Conservation (phyloP, 805 yeast species). For the Tanozyma kutaoensis region DNA sequence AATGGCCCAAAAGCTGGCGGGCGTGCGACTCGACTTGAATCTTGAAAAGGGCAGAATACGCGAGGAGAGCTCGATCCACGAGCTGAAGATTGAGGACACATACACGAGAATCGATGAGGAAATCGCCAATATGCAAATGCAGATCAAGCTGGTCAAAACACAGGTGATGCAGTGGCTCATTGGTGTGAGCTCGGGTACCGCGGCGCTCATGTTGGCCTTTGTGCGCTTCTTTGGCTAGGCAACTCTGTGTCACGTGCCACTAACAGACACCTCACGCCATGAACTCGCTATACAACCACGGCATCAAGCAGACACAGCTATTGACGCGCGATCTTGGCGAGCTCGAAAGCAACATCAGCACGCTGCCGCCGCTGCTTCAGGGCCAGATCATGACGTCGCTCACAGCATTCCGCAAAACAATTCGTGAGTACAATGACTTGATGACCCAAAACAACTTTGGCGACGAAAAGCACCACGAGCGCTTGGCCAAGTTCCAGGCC, state of each 20-base stretch:
- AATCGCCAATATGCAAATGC: constrained; percentile 86
- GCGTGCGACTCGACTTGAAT: constrained; percentile 81
- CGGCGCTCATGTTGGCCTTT: constrained; percentile 87
- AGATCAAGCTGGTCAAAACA: constrained; percentile 87
- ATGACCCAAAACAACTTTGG: constrained; percentile 45
- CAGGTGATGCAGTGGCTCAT: constrained; percentile 98
- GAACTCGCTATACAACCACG: constrained; percentile 88
- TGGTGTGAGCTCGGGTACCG: constrained; percentile 97
- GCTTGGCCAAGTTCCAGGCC: constrained; percentile 44
- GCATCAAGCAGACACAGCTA: constrained; percentile 69
- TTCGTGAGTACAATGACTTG: constrained; percentile 52
- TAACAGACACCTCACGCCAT: constrained; percentile 1
- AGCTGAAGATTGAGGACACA: constrained; percentile 86
- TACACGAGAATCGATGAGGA: constrained; percentile 94
- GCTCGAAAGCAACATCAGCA: constrained; percentile 52
- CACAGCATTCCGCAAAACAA: constrained; percentile 60
- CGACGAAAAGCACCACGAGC: constrained; percentile 33
- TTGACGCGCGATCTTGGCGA: constrained; percentile 54
- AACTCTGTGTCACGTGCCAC: too few species aligned
- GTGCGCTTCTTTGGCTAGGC: constrained; percentile 58
- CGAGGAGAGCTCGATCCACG: constrained; percentile 88
- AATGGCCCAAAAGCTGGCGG: constrained; percentile 78
- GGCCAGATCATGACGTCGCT: constrained; percentile 73
- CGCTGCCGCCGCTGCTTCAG: constrained; percentile 64
- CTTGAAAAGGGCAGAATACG: constrained; percentile 91